Evolutionary conservation across 305 asterid genomes (phyloP).

Genomic region (Solanum aculeatissimum): DNA sequence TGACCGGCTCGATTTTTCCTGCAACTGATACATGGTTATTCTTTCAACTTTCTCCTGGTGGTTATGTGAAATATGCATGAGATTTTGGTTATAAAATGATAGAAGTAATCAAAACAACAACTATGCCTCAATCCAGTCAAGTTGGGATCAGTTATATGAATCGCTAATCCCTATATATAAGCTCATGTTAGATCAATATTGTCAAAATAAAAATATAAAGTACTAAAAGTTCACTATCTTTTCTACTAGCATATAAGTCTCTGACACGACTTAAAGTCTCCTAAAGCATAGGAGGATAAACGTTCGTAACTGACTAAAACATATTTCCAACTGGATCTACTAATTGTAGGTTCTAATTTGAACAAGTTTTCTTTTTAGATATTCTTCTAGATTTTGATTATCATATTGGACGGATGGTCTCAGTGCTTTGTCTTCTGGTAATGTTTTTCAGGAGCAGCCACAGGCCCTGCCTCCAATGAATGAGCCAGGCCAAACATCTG

Average conservation of each 20-base stretch:
- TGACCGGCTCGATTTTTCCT: neutral
- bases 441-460: conserved; percentile 17
- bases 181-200: neutral
- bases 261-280: neutral
- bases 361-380: neutral
- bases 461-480: neutral
- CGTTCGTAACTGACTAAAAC: neutral
- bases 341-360: neutral
- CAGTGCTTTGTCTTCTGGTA: neutral
- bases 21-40: neutral
- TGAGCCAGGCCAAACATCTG: conserved; percentile 2
- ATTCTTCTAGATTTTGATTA: neutral
- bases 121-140: neutral
- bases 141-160: neutral
- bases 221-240: neutral
- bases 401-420: neutral
- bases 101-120: neutral
- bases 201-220: neutral
- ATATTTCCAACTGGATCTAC: neutral
- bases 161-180: neutral
- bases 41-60: neutral
- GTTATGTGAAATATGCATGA: neutral
- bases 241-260: neutral
- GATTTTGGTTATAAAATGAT: neutral
- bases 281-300: neutral